phyloP scores from a whole-genome alignment of 2,329 filamentous ascomycete species.

The Paecilomyces dactylethromorphus region DNA sequence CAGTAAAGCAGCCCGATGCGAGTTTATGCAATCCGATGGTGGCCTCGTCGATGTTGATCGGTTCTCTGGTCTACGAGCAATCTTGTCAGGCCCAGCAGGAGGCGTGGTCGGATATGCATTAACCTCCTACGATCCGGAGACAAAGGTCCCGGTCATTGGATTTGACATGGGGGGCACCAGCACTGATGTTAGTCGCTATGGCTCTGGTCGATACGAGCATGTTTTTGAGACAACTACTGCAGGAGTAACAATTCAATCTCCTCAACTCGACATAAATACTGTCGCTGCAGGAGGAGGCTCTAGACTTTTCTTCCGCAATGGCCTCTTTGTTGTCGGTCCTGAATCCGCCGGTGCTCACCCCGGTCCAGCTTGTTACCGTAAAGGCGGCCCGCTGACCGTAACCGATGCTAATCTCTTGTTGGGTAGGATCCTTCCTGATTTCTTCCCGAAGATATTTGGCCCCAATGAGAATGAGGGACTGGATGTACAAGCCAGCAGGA shows the following conservation, averaged over 20 bases:
- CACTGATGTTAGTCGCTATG: slow-evolving; percentile 82
- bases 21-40: slow-evolving; percentile 91
- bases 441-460: slow-evolving; percentile 95
- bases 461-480: slow-evolving; percentile 79
- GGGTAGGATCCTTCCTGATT: slow-evolving; percentile 77
- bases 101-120: slow-evolving; percentile 88
- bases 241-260: slow-evolving; percentile 81
- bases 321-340: slow-evolving; percentile 84
- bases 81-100: slow-evolving; percentile 84
- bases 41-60: slow-evolving; percentile 45
- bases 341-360: slow-evolving; percentile 89
- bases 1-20: slow-evolving; percentile 66
- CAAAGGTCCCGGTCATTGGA: slow-evolving; percentile 75
- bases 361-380: slow-evolving; percentile 85
- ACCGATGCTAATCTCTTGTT: slow-evolving; percentile 89
- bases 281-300: slow-evolving; percentile 84
- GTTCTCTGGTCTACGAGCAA: slow-evolving; percentile 79
- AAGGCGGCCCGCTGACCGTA: slow-evolving; percentile 82
- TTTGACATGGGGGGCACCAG: slow-evolving; percentile 93
- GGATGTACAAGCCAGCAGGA: slow-evolving; percentile 68
- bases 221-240: slow-evolving; percentile 89
- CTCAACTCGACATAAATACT: slow-evolving; percentile 85
- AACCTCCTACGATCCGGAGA: slow-evolving; percentile 75
- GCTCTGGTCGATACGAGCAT: slow-evolving; percentile 77
- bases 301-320: slow-evolving; percentile 57